These are phyloP conservation scores for Beauveria bassiana DNA, from an alignment of 2,329 filamentous ascomycete genomes.

Conservation along the genomic window DNA sequence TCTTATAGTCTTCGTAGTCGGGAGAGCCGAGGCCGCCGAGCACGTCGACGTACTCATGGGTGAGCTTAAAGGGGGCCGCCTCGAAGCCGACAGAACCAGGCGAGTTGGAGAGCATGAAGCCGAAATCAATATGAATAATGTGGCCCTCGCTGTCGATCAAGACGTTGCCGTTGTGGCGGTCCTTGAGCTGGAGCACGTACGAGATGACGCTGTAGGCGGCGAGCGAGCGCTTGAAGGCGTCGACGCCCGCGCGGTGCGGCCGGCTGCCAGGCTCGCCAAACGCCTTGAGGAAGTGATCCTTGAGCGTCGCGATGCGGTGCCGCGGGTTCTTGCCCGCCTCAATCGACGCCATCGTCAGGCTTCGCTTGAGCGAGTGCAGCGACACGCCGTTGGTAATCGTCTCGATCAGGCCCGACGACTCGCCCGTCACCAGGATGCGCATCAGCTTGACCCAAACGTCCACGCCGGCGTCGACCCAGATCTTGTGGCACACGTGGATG, in stretches of 20 bases:
- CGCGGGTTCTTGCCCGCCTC: conserved; percentile 65
- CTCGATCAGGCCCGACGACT: conserved; percentile 77
- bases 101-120: conserved; percentile 83
- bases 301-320: conserved; percentile 69
- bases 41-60: conserved; percentile 79
- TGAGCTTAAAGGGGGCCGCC: conserved; percentile 79
- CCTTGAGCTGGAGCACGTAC: conserved; percentile 77
- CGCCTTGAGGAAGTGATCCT: conserved; percentile 73
- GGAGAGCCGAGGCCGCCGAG: conserved; percentile 64
- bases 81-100: conserved; percentile 80
- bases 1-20: conserved; percentile 69
- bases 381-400: conserved; percentile 85
- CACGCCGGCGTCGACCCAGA: conserved; percentile 67
- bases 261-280: conserved; percentile 66
- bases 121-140: conserved; percentile 84
- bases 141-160: conserved; percentile 80
- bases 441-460: conserved; percentile 85
- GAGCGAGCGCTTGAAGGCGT: conserved; percentile 73
- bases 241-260: conserved; percentile 62
- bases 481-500: conserved; percentile 72
- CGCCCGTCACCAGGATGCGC: conserved; percentile 78
- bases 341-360: conserved; percentile 66
- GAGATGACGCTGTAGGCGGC: conserved; percentile 81
- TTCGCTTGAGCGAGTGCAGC: conserved; percentile 77
- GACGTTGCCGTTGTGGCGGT: conserved; percentile 80